Base-by-base conservation (phyloP, 208 protist genomes). In the Leptomonas seymouri region DNA sequence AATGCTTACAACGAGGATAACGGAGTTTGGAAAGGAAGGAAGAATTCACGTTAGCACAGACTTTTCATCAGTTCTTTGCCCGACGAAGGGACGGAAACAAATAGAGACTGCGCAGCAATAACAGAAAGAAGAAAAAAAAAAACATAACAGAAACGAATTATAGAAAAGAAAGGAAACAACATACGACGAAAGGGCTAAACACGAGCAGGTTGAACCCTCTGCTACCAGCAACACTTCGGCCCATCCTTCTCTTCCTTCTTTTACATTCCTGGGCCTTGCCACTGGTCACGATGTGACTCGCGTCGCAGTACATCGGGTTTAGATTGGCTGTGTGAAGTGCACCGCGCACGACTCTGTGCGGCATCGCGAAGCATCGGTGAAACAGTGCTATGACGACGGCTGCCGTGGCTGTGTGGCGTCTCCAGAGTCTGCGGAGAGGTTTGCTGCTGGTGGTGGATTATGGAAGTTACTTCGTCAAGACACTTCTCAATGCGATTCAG, bases 381-480 rank as follows among this genome's bases (percentile, higher is more conserved):
- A n/a, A 59, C 71, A 15, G 63, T 55, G 62, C 61, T 70, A 42
- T 65, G 71, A 16, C 71, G 71, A 15, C 71, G 55, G 39, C 62
- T 63, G 46, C 51, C 28, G 42, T 65, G 31, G 16, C 23, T 41
- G 45, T 60, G 48, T 50, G 42, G 49, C 5, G 50, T 44, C 31
- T 44, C 46, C 39, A 44, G 18, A 8, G 51, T 25, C 41, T 53
- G 62, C 34, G 45, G 28, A 42, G 54, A 21, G 7, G 61, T 28
- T 28, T 64, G 42, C 31, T 67, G 57, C n/a, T 81, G 84, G 48
- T 76, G 28, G 53, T 86, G 75, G 25, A 94, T 80, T 36, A 91
- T 80, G n/a, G 84, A 86, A 6, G 85, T 90, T 9, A 92, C 76
- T 61, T 92, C 81, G 39, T 89, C 86, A 14, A 94, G 71, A 21